A percentile compares a stretch with the other conserved stretches of the same genome.
Conservation (phyloP, 2,329 filamentous ascomycete genomes). For the Penicillium paneum region DNA sequence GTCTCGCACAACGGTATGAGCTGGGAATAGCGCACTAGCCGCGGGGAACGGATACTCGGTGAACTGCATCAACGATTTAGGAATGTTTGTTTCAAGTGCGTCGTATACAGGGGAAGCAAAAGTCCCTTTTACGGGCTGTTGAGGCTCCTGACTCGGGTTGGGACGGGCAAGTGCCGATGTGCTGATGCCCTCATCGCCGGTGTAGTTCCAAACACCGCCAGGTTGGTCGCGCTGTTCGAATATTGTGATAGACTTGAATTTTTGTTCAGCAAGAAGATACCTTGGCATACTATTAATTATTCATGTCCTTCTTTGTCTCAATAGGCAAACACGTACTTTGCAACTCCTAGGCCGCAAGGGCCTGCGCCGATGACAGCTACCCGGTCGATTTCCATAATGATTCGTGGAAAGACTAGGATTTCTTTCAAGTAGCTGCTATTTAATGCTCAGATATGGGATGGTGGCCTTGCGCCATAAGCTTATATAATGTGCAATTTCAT, state of each 20-base stretch:
- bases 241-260: conserved; percentile 3
- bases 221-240: conserved; percentile 10
- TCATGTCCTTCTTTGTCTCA: not conserved
- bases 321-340: not conserved
- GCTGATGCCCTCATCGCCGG: conserved; percentile 1
- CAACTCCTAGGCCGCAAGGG: conserved; percentile 8
- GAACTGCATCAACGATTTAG: conserved; percentile 12
- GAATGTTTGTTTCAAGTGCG: conserved; percentile 11
- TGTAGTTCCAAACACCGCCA: conserved; percentile 12
- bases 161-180: not conserved
- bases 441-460: too few species aligned
- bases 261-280: conserved; percentile 7
- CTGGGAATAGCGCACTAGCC: conserved; percentile 3
- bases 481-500: not conserved
- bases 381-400: conserved; percentile 6
- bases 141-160: conserved; percentile 1
- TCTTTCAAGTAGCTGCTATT: too few species aligned
- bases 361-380: conserved; percentile 13
- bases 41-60: conserved; percentile 2
- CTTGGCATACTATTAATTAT: not conserved
- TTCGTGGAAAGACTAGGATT: not conserved
- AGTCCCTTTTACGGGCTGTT: not conserved
- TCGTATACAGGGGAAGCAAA: conserved; percentile 13
- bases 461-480: not conserved
- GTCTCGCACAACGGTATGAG: conserved; percentile 3